A percentile compares a stretch with the other conserved stretches of the same genome.
Conservation (phyloP, 495 filamentous ascomycete genomes). For the Talaromyces ruber region DNA sequence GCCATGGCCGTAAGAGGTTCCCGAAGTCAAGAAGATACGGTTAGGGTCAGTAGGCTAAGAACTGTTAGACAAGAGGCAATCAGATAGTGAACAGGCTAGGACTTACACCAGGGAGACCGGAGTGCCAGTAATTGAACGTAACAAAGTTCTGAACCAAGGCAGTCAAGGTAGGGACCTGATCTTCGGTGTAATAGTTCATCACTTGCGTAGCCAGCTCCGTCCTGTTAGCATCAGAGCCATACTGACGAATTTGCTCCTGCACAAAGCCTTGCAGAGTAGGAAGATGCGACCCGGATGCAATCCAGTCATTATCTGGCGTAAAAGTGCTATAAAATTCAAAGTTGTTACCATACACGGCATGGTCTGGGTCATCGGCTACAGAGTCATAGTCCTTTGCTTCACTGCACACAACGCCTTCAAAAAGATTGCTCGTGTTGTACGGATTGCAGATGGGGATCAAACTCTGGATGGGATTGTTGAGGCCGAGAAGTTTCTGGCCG, state of each 20-base stretch:
- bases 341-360: slow-evolving; percentile 41
- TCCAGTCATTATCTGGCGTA: slow-evolving; percentile 27
- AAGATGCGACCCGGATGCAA: slow-evolving; percentile 21
- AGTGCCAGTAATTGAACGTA: slow-evolving; percentile 45
- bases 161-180: slow-evolving; percentile 38
- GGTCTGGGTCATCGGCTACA: slow-evolving; percentile 37
- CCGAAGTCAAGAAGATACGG: slow-evolving; percentile 32
- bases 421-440: slow-evolving; percentile 11
- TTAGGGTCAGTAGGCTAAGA: slow-evolving; percentile 40
- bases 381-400: slow-evolving; percentile 34
- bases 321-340: slow-evolving; percentile 41
- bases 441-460: slow-evolving; percentile 13
- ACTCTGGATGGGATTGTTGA: slow-evolving; percentile 14
- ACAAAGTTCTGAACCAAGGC: slow-evolving; percentile 41
- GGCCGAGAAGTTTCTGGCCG: slow-evolving; percentile 14
- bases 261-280: slow-evolving; percentile 37
- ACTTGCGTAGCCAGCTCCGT: slow-evolving; percentile 34
- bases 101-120: slow-evolving; percentile 30
- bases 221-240: slow-evolving; percentile 17
- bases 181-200: slow-evolving; percentile 44
- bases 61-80: no score
- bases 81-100: no score
- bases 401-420: slow-evolving; percentile 26
- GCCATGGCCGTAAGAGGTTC: slow-evolving; percentile 40
- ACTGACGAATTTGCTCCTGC: slow-evolving; percentile 35